phyloP scores from a whole-genome alignment of 768 basidiomycete genomes.

The Russula dissimulans region DNA sequence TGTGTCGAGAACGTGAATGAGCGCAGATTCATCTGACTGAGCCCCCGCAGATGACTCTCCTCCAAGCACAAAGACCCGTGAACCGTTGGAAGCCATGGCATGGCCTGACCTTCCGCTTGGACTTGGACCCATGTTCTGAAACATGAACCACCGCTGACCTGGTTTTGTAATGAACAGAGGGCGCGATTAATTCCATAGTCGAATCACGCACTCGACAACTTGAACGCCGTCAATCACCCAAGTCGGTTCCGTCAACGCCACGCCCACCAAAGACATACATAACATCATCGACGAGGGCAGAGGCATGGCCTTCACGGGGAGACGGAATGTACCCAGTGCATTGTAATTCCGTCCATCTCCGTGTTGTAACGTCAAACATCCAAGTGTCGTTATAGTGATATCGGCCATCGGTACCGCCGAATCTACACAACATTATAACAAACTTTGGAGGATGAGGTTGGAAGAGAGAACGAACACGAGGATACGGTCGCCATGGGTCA shows the following conservation, averaged over 20 bases:
- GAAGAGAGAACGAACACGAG: constrained; percentile 16
- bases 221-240: constrained; percentile 95
- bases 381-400: constrained; percentile 99
- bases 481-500: constrained; percentile 59
- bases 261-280: constrained; percentile 96
- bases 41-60: constrained; percentile 79
- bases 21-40: constrained; percentile 66
- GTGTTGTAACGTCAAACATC: constrained; percentile 77
- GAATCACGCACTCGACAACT: constrained; percentile 76
- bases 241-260: constrained; percentile 93
- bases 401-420: constrained; percentile 97
- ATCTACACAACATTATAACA: constrained; percentile 39
- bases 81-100: constrained; percentile 92
- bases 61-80: constrained; percentile 86
- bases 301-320: constrained; percentile 92
- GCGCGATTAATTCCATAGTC: background rate
- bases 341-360: constrained; percentile 81
- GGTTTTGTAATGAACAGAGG: constrained; percentile 5
- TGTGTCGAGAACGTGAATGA: constrained; percentile 91
- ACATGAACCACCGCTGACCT: constrained; percentile 99
- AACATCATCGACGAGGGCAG: constrained; percentile 93
- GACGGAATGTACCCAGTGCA: constrained; percentile 97
- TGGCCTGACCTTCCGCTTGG: constrained; percentile 91
- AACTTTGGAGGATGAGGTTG: constrained; percentile 5
- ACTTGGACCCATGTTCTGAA: constrained; percentile 98